Conservation (phyloP, 2,329 filamentous ascomycete species). For the Xylariaceae sp. region DNA sequence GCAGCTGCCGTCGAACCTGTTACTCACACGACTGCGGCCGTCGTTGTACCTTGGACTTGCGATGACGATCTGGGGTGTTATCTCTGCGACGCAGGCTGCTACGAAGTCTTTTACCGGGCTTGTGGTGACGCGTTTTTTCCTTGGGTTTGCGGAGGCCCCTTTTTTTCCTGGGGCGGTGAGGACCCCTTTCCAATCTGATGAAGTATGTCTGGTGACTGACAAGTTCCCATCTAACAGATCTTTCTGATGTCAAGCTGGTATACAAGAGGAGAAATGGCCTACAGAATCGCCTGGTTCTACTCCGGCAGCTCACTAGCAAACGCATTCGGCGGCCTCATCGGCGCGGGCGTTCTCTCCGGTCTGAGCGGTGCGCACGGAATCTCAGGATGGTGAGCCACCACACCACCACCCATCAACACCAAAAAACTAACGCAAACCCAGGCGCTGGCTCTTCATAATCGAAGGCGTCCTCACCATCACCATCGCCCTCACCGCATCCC, state of each 20-base stretch:
- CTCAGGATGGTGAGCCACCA: slow-evolving; percentile 32
- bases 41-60: slow-evolving; percentile 47
- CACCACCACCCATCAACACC: background rate
- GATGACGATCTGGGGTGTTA: slow-evolving; percentile 36
- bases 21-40: slow-evolving; percentile 49
- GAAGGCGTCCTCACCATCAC: slow-evolving; percentile 39
- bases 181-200: background rate
- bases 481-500: slow-evolving; percentile 31
- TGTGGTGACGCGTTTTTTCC: slow-evolving; percentile 43
- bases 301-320: slow-evolving; percentile 44
- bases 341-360: slow-evolving; percentile 44
- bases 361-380: slow-evolving; percentile 37
- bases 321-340: slow-evolving; percentile 47
- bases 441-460: slow-evolving; percentile 38
- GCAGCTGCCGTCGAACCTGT: slow-evolving; percentile 57
- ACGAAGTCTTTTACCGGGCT: slow-evolving; percentile 39
- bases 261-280: slow-evolving; percentile 38
- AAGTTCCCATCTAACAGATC: slow-evolving; percentile 21
- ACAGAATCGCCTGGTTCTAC: slow-evolving; percentile 44
- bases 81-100: slow-evolving; percentile 43
- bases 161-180: slow-evolving; percentile 43
- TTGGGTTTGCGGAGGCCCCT: slow-evolving; percentile 45
- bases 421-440: slow-evolving; percentile 4
- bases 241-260: slow-evolving; percentile 46
- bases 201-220: too few relatives aligned